A percentile compares a stretch with the other conserved stretches of the same genome.
These are phyloP conservation scores for Diplodia intermedia DNA, from an alignment of 2,329 filamentous ascomycete species.

Conservation along the genomic window DNA sequence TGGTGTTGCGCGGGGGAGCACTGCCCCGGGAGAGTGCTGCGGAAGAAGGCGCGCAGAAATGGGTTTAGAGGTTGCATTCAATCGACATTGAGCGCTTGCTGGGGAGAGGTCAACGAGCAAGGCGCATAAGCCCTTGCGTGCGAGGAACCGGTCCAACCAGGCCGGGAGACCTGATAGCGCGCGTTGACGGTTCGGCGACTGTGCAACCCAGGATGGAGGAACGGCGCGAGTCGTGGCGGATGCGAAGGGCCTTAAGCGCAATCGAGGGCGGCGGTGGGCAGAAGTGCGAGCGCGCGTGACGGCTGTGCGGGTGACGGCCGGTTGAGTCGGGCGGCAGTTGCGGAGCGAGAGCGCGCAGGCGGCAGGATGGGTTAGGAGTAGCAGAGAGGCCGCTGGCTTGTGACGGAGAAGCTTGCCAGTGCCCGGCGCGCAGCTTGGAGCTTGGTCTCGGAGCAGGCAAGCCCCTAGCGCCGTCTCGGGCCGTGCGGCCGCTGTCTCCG, in stretches of 20 bases:
- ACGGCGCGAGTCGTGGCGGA: constrained; percentile 12
- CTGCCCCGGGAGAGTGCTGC: constrained; percentile 89
- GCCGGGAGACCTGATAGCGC: constrained; percentile 21
- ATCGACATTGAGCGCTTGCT: constrained; percentile 47
- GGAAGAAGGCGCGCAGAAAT: constrained; percentile 98
- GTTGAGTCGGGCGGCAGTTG: neutral
- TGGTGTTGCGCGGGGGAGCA: constrained; percentile 91
- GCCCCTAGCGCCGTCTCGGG: constrained; percentile 10
- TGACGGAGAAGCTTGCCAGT: constrained; percentile 28
- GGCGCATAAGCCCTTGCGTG: constrained; percentile 31
- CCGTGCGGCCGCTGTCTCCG: neutral
- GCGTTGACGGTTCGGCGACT: constrained; percentile 7
- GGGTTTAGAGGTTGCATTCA: constrained; percentile 99
- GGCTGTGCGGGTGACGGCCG: neutral
- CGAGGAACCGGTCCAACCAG: constrained; percentile 31
- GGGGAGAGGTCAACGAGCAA: constrained; percentile 20
- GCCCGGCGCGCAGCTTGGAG: constrained; percentile 29
- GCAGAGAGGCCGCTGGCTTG: constrained; percentile 23
- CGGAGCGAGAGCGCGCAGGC: constrained; percentile 10
- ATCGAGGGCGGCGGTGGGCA: constrained; percentile 9
- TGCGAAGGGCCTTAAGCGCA: constrained; percentile 19
- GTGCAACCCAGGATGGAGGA: constrained; percentile 17
- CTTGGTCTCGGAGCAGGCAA: constrained; percentile 13
- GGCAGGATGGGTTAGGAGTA: constrained; percentile 24
- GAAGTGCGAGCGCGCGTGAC: neutral